These are phyloP conservation scores for Raddia guianensis DNA, from an alignment of 176 grass and related monocot species.

Conservation along the genomic window DNA sequence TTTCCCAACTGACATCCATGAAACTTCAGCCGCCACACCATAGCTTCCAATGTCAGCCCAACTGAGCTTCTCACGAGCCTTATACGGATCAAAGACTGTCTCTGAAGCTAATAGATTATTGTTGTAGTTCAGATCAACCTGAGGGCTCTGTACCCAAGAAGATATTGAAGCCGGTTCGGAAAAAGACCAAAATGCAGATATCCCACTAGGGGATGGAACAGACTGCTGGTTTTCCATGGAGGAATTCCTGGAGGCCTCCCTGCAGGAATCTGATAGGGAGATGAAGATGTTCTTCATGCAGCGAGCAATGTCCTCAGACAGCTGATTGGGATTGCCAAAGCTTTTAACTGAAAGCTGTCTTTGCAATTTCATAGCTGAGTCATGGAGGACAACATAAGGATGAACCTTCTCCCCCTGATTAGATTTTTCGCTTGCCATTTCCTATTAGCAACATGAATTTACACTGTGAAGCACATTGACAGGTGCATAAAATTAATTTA, in stretches of 20 bases:
- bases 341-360: conserved; percentile 53
- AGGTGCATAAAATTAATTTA: not conserved
- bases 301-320: conserved; percentile 81
- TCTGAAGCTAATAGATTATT: conserved; percentile 66
- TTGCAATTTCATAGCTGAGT: conserved; percentile 42
- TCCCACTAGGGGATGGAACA: conserved; percentile 61
- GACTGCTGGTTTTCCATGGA: conserved; percentile 44
- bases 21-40: conserved; percentile 67
- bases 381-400: conserved; percentile 22
- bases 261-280: conserved; percentile 70
- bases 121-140: conserved; percentile 66
- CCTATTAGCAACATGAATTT: conserved; percentile 45
- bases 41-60: conserved; percentile 93
- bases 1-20: conserved; percentile 95
- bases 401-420: conserved; percentile 21
- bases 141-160: conserved; percentile 81
- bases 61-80: conserved; percentile 73
- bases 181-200: conserved; percentile 69
- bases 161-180: conserved; percentile 64
- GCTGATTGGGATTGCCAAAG: conserved; percentile 64
- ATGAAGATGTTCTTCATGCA: conserved; percentile 96
- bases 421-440: conserved; percentile 11
- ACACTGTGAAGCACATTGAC: not conserved
- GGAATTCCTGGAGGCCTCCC: conserved; percentile 35
- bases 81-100: conserved; percentile 84